phyloP scores from a whole-genome alignment of 2,329 filamentous ascomycete genomes.

The Fusarium udum region DNA sequence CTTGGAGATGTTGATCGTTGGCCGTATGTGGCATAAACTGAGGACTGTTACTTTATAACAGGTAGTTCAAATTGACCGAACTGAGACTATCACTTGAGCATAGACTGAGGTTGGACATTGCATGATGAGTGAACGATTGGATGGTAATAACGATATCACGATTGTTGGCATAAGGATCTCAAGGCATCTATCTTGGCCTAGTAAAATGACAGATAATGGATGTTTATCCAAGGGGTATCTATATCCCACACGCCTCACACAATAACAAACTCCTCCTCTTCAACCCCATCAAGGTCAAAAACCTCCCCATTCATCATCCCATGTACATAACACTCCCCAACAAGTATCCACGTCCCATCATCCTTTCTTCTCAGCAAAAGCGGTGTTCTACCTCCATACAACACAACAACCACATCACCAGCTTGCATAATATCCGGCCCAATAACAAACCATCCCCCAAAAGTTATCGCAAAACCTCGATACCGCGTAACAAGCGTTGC shows the following conservation, averaged over 20 bases:
- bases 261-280: constrained; percentile 47
- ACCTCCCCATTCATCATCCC: constrained; percentile 51
- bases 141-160: neutral
- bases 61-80: neutral
- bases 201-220: neutral
- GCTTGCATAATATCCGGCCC: constrained; percentile 45
- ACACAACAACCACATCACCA: constrained; percentile 46
- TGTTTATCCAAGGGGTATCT: constrained; percentile 13
- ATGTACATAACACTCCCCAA: constrained; percentile 52
- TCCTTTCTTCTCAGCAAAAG: constrained; percentile 43
- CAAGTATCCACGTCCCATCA: constrained; percentile 38
- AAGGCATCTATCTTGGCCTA: neutral
- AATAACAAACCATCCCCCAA: constrained; percentile 46
- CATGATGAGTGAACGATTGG: neutral
- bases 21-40: neutral
- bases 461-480: constrained; percentile 46
- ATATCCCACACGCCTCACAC: constrained; percentile 29
- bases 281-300: constrained; percentile 30
- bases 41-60: neutral
- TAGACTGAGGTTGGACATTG: too few relatives aligned
- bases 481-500: constrained; percentile 49
- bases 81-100: neutral
- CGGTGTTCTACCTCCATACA: constrained; percentile 48
- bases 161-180: neutral
- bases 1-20: constrained; percentile 1